These are phyloP conservation scores for Nannochloris sp. DNA, from an alignment of 139 green algal genomes.

Conservation along the genomic window DNA sequence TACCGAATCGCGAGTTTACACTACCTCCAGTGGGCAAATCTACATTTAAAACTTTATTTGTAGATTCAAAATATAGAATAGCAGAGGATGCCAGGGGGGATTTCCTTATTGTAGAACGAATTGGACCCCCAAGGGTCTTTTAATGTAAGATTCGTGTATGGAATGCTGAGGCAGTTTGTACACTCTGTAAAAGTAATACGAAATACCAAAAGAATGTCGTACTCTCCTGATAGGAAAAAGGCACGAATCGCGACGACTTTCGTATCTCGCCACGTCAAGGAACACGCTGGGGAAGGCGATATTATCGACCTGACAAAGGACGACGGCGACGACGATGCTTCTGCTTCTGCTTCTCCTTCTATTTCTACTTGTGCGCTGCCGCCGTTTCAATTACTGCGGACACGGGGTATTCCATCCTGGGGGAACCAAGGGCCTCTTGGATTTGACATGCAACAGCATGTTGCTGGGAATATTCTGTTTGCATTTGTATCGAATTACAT, in stretches of 20 bases:
- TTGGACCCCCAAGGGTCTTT: constrained; percentile 51
- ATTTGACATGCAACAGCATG: constrained; percentile 21
- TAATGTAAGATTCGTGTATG: not conserved
- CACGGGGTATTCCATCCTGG: constrained; percentile 19
- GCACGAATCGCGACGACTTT: too few relatives aligned
- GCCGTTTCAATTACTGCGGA: constrained; percentile 14
- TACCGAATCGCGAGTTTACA: constrained; percentile 27
- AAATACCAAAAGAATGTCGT: too few relatives aligned
- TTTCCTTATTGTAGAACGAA: constrained; percentile 50
- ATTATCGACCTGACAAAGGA: too few relatives aligned
- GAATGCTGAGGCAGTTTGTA: not conserved
- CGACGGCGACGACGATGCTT: not conserved
- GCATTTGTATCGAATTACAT: constrained; percentile 58
- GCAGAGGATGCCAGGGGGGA: constrained; percentile 71
- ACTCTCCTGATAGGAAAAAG: too few relatives aligned
- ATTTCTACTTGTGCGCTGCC: too few relatives aligned
- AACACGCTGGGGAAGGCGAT: too few relatives aligned
- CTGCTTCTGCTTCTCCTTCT: not conserved
- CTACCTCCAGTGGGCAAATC: constrained; percentile 74
- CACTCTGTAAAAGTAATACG: not conserved
- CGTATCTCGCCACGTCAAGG: too few relatives aligned
- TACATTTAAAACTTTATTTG: constrained; percentile 80
- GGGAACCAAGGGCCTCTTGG: constrained; percentile 41
- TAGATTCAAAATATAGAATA: constrained; percentile 57
- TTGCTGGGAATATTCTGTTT: constrained; percentile 25